Evolutionary conservation across 495 filamentous ascomycete genomes (phyloP).

Genomic region (Penicillium cataractarum): DNA sequence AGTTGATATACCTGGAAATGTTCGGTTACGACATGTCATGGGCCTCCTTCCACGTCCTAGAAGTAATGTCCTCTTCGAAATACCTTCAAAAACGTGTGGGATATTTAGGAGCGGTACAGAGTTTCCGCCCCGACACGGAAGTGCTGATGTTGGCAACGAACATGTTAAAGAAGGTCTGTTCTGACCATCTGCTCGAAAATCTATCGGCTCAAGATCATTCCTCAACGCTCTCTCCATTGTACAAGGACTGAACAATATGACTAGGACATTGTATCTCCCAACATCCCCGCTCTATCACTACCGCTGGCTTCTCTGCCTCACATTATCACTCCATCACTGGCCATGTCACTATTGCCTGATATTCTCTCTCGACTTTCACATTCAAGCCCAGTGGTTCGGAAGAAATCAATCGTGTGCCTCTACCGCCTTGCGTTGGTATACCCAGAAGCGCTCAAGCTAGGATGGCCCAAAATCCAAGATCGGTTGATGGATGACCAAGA

Average conservation of each 20-base stretch:
- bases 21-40: conserved; percentile 99
- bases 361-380: conserved; percentile 84
- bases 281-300: conserved; percentile 74
- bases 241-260: conserved; percentile 13
- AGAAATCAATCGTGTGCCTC: conserved; percentile 92
- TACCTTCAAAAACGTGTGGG: conserved; percentile 94
- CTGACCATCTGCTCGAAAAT: background rate
- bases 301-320: conserved; percentile 88
- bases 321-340: conserved; percentile 86
- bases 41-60: conserved; percentile 96
- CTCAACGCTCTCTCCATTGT: background rate
- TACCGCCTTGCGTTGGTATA: conserved; percentile 93
- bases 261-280: conserved; percentile 79
- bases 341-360: conserved; percentile 84
- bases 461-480: conserved; percentile 97
- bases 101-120: conserved; percentile 96
- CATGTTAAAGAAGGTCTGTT: conserved; percentile 83
- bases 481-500: conserved; percentile 87
- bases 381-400: conserved; percentile 78
- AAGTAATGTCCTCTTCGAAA: conserved; percentile 96
- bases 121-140: conserved; percentile 92
- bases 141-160: conserved; percentile 98
- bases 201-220: background rate
- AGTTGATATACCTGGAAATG: conserved; percentile 97
- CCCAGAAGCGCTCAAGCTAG: conserved; percentile 86